Conservation (phyloP, 2,329 filamentous ascomycete species). For the Teratosphaeria destructans region DNA sequence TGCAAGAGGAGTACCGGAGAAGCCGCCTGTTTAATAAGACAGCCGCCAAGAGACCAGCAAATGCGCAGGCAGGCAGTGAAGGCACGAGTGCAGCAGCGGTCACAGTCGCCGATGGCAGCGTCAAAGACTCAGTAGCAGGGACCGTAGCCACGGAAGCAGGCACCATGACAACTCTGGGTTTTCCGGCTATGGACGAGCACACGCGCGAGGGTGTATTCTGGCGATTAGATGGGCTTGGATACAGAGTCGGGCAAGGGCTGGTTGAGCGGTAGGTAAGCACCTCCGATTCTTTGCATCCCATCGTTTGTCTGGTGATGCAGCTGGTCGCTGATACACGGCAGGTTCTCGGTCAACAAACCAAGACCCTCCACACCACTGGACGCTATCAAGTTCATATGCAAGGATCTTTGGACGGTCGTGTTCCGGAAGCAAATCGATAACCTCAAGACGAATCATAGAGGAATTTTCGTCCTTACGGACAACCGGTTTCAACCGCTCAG, state of each 20-base stretch:
- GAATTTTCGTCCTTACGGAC: conserved; percentile 93
- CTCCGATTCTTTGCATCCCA: background rate
- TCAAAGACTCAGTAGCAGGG: conserved; percentile 5
- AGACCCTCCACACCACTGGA: conserved; percentile 88
- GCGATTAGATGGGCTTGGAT: conserved; percentile 73
- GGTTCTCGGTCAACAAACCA: conserved; percentile 72
- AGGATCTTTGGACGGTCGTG: conserved; percentile 89
- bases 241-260: conserved; percentile 82
- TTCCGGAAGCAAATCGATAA: conserved; percentile 98
- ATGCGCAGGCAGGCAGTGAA: conserved; percentile 8
- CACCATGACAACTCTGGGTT: conserved; percentile 8
- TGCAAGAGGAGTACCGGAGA: conserved; percentile 23
- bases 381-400: conserved; percentile 97
- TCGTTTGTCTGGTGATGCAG: background rate
- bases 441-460: conserved; percentile 93
- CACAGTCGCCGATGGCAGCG: conserved; percentile 9
- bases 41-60: conserved; percentile 12
- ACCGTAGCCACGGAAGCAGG: conserved; percentile 4
- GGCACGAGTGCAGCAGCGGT: conserved; percentile 6
- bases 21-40: conserved; percentile 18
- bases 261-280: conserved; percentile 62
- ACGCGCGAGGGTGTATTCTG: conserved; percentile 76
- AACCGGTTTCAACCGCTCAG: conserved; percentile 80
- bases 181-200: conserved; percentile 52
- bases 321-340: conserved; percentile 24